These are phyloP conservation scores for Ganoderma leucocontextum DNA, from an alignment of 1,284 basidiomycete genomes.

Conservation along the genomic window DNA sequence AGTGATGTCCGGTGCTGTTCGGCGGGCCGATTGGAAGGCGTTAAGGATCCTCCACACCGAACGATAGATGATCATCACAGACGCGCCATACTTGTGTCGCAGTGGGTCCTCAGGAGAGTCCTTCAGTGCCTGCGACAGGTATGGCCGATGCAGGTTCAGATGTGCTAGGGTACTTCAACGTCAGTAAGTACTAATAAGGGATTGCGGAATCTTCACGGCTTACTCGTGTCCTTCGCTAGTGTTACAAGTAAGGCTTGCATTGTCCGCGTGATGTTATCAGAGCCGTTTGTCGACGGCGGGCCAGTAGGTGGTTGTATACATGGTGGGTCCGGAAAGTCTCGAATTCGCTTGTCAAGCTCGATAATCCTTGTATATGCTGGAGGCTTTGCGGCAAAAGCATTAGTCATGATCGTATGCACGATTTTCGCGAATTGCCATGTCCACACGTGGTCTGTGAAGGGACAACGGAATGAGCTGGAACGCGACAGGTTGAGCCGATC, in stretches of 20 bases:
- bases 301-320: slow-evolving; percentile 45
- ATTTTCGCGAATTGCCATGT: slow-evolving; percentile 59
- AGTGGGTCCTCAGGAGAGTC: slow-evolving; percentile 64
- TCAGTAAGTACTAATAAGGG: background rate
- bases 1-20: slow-evolving; percentile 49
- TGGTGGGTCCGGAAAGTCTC: slow-evolving; percentile 57
- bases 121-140: slow-evolving; percentile 70
- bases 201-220: background rate
- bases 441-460: slow-evolving; percentile 60
- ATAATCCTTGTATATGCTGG: slow-evolving; percentile 54
- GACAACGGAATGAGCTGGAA: slow-evolving; percentile 13
- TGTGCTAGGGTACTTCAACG: slow-evolving; percentile 51
- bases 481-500: background rate
- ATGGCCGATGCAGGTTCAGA: slow-evolving; percentile 73
- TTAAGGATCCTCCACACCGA: slow-evolving; percentile 71
- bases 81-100: slow-evolving; percentile 68
- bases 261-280: slow-evolving; percentile 30
- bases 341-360: slow-evolving; percentile 52
- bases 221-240: slow-evolving; percentile 66
- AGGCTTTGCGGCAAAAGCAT: slow-evolving; percentile 60
- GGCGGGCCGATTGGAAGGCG: slow-evolving; percentile 53
- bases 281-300: slow-evolving; percentile 37
- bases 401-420: slow-evolving; percentile 57
- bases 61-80: slow-evolving; percentile 75
- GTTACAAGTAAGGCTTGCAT: slow-evolving; percentile 60